Evolutionary conservation across 352 stramenopile genomes (phyloP).

Genomic region (Blastocystis sp.): DNA sequence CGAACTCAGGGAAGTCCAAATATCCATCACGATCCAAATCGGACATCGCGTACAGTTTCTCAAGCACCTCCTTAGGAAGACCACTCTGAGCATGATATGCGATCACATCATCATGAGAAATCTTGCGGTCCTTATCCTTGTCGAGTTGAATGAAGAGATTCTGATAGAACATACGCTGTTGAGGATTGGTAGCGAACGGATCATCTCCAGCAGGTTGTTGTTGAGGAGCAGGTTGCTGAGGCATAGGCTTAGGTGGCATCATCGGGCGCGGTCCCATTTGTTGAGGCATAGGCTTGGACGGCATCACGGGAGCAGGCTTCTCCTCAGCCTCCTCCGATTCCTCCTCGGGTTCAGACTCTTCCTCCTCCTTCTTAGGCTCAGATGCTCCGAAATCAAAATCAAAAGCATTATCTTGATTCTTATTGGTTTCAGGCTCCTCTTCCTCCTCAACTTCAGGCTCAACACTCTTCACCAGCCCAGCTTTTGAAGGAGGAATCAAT

Average conservation of each 20-base stretch:
- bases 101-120: conserved; percentile 16
- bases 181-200: conserved; percentile 37
- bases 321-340: background rate
- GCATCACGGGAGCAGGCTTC: background rate
- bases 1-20: conserved; percentile 19
- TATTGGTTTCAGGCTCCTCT: background rate
- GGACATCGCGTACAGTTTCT: background rate
- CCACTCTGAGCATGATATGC: conserved; percentile 39
- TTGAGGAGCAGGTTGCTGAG: too few relatives aligned
- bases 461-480: background rate
- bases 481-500: conserved; percentile 28
- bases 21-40: conserved; percentile 18
- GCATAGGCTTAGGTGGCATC: background rate
- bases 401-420: background rate
- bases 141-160: conserved; percentile 48
- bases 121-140: background rate
- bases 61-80: background rate
- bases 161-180: conserved; percentile 44
- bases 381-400: background rate
- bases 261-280: background rate
- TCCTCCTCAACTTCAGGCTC: background rate
- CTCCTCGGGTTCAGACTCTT: background rate
- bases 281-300: background rate
- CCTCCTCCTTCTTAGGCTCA: background rate
- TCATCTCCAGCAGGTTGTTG: background rate